Percentiles rank a stretch among this genome's conserved stretches.
These are phyloP conservation scores for Cicer chorassanicum DNA, from an alignment of 306 rosid genomes.

Conservation along the genomic window DNA sequence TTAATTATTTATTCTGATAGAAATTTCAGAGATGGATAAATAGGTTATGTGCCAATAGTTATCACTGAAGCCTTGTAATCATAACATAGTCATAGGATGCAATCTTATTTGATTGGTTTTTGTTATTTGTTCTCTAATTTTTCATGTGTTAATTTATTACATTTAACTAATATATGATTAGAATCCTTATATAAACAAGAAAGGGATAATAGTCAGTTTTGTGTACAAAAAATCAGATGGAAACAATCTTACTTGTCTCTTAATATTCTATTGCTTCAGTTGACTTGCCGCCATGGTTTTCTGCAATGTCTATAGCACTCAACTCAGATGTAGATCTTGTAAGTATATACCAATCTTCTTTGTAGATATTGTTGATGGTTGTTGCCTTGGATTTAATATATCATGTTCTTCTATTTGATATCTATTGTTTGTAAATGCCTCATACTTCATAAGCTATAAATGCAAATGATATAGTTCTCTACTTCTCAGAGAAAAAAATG, in stretches of 20 bases:
- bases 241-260: conserved; percentile 50
- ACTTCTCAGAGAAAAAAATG: conserved; percentile 33
- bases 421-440: conserved; percentile 31
- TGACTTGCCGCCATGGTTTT: conserved; percentile 92
- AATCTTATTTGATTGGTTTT: conserved; percentile 23
- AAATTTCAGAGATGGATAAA: neutral
- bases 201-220: conserved; percentile 26
- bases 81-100: neutral
- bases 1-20: neutral
- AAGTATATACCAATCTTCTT: conserved; percentile 54
- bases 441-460: conserved; percentile 2
- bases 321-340: conserved; percentile 80
- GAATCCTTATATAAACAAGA: conserved; percentile 24
- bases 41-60: conserved; percentile 19
- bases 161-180: conserved; percentile 7
- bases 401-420: conserved; percentile 1
- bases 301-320: conserved; percentile 74
- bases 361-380: conserved; percentile 31
- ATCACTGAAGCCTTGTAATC: conserved; percentile 3
- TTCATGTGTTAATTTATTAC: conserved; percentile 21
- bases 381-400: conserved; percentile 30
- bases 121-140: conserved; percentile 23
- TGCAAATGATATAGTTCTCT: conserved; percentile 27
- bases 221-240: neutral
- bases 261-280: conserved; percentile 65